Conservation (phyloP, 2,329 filamentous ascomycete species). For the Cryphonectria radicalis region DNA sequence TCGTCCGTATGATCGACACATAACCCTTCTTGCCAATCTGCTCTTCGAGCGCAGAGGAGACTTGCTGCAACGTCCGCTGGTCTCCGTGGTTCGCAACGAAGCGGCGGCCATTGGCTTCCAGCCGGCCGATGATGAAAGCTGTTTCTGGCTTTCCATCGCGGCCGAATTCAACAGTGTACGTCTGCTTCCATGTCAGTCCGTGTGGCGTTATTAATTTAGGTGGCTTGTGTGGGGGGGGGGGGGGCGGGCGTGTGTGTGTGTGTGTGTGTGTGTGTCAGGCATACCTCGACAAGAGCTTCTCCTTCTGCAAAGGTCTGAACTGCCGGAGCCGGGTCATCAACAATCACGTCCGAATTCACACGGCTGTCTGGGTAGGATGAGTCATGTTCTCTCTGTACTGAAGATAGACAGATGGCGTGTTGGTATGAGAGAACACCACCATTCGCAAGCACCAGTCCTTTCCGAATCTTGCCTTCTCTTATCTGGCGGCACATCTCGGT, state of each 20-base stretch:
- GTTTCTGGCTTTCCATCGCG: constrained; percentile 24
- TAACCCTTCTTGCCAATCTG: constrained; percentile 21
- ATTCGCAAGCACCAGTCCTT: constrained; percentile 66
- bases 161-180: constrained; percentile 38
- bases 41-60: constrained; percentile 23
- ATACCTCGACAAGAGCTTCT: constrained; percentile 19
- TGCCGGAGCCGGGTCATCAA: not conserved
- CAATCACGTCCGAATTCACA: not conserved
- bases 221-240: too few relatives aligned
- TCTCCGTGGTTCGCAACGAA: constrained; percentile 28
- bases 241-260: too few relatives aligned
- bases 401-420: constrained; percentile 63
- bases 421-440: constrained; percentile 70
- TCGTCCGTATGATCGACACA: constrained; percentile 6
- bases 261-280: too few relatives aligned
- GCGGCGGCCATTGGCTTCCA: constrained; percentile 5
- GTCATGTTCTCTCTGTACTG: constrained; percentile 38
- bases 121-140: constrained; percentile 26
- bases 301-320: constrained; percentile 21
- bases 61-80: constrained; percentile 22
- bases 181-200: constrained; percentile 28
- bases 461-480: constrained; percentile 48
- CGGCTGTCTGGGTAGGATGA: constrained; percentile 24
- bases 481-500: constrained; percentile 60
- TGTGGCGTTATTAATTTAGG: not conserved